Evolutionary conservation across 345 rosid genomes (phyloP).

Genomic region (Chamaenerion angustifolium): DNA sequence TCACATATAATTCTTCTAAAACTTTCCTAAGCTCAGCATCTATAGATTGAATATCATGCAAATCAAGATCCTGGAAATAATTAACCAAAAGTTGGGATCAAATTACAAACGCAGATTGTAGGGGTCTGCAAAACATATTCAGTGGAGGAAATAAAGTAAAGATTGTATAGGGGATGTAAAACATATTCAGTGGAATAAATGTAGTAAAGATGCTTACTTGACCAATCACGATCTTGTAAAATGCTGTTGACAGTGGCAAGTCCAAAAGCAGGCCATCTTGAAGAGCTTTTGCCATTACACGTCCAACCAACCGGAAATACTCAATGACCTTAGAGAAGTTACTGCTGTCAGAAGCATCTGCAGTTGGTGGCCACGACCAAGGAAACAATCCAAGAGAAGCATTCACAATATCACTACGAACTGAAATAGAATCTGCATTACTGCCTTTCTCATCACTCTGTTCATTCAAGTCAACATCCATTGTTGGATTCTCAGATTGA

Average conservation of each 20-base stretch:
- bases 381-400: slow-evolving; percentile 91
- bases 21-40: slow-evolving; percentile 79
- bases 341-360: slow-evolving; percentile 62
- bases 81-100: no score
- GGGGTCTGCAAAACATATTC: neutral
- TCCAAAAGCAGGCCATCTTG: slow-evolving; percentile 98
- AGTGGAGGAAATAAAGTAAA: neutral
- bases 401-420: slow-evolving; percentile 36
- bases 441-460: slow-evolving; percentile 28
- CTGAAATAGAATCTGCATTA: slow-evolving; percentile 16
- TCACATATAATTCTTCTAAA: slow-evolving; percentile 70
- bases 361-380: slow-evolving; percentile 76
- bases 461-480: slow-evolving; percentile 52
- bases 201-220: slow-evolving; percentile 41
- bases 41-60: slow-evolving; percentile 65
- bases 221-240: slow-evolving; percentile 79
- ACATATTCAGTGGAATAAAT: neutral
- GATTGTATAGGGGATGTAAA: no score
- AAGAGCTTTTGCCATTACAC: slow-evolving; percentile 97
- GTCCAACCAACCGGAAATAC: slow-evolving; percentile 79
- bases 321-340: slow-evolving; percentile 56
- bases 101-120: no score
- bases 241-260: slow-evolving; percentile 66
- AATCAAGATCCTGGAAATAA: slow-evolving; percentile 85
- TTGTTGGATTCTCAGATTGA: slow-evolving; percentile 25